Evolutionary conservation across 306 rosid species (phyloP).

Genomic region (Dalbergia oliveri): DNA sequence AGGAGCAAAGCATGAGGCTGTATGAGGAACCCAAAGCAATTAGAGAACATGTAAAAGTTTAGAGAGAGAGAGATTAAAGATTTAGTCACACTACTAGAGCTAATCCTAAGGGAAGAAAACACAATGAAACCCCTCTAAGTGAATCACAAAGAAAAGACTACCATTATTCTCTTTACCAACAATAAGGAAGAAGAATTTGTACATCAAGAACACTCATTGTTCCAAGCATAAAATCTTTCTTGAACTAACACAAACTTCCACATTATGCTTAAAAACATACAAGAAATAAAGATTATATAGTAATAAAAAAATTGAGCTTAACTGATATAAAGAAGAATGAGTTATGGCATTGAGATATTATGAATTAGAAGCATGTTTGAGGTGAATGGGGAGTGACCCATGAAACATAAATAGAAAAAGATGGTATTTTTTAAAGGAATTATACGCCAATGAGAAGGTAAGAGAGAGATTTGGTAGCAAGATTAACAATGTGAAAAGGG

Average conservation of each 20-base stretch:
- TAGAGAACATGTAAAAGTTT: too few relatives aligned
- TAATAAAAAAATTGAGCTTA: neutral
- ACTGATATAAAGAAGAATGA: neutral
- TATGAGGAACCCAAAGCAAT: too few relatives aligned
- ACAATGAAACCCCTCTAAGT: too few relatives aligned
- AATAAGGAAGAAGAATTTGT: too few relatives aligned
- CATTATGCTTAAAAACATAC: too few relatives aligned
- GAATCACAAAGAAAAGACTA: too few relatives aligned
- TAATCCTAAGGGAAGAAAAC: too few relatives aligned
- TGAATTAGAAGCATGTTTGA: neutral
- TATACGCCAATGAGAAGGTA: slow-evolving; percentile 62
- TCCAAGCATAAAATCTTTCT: too few relatives aligned
- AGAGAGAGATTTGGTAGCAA: slow-evolving; percentile 62
- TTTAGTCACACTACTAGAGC: too few relatives aligned
- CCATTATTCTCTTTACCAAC: too few relatives aligned
- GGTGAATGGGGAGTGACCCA: neutral
- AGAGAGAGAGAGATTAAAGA: too few relatives aligned
- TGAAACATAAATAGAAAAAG: neutral
- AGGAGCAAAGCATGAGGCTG: neutral
- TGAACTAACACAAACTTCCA: neutral
- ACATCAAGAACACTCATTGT: too few relatives aligned
- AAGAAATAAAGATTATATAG: neutral
- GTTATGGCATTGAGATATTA: neutral
- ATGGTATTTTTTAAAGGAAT: neutral
- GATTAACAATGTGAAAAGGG: slow-evolving; percentile 51